Evolutionary conservation across 768 basidiomycete genomes (phyloP), one percentile per base, ranked within the genome.

Genomic region (Pisolithus sp.): DNA sequence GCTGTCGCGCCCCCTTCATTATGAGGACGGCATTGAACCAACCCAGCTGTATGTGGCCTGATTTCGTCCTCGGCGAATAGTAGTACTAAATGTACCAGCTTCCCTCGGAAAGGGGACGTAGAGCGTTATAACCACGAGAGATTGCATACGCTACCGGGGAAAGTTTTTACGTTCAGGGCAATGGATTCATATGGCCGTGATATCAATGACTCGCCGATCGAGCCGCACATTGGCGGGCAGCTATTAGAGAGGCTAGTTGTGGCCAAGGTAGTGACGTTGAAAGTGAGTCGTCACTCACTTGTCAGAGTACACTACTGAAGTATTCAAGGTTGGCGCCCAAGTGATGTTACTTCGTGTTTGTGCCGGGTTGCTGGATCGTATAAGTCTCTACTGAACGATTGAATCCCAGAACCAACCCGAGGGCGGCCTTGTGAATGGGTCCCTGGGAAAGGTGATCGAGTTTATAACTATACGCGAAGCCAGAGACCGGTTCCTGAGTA

Each of bases 21-120:
- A 91, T 59, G 76, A 81, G 10, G 93, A 96, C 63, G 89, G 85
- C 0, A 76, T 96, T 21, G 85, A 77, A 40, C 84, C 95, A 1
- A 98, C 96, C 0, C 93, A 94, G 68, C 70, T 99, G 89, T 95
- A 63, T 47, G 83, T 67, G 24, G 41, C 13, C 17, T 6, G 5
- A 17, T 38, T 26, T 28, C 4, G 18, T 28, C 30, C 5, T 26
- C 18, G n/a, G 26, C 28, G 15, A 42, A 37, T 15, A 7, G 24
- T 9, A 21, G 46, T 34, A 48, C 36, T 20, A 4, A n/a, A 18
- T 17, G 15, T 2, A 15, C 24, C 41, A 67, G 66, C 46, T 67
- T 57, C 42, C 66, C 66, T 12, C 50, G 60, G 18, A 67, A 67
- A 52, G n/a, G 41, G 4, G 45, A 66, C 20, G 66, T 67, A 4